These are phyloP conservation scores for Crepidotus sp. DNA, from an alignment of 1,284 basidiomycete species.

Conservation along the genomic window DNA sequence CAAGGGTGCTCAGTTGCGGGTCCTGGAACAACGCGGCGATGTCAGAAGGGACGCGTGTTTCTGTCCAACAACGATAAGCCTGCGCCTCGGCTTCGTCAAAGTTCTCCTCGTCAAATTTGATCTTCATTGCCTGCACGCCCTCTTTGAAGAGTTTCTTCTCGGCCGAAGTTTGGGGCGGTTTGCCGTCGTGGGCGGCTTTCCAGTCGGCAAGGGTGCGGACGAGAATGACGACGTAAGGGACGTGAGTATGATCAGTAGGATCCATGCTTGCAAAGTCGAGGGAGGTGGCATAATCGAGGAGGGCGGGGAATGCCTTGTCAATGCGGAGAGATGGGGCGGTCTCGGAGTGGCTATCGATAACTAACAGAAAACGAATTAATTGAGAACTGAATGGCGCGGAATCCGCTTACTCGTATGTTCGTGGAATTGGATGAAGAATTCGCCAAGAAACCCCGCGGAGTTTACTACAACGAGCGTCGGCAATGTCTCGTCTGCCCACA, in stretches of 20 bases:
- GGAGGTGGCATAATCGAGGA: constrained; percentile 63
- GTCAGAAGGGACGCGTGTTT: constrained; percentile 62
- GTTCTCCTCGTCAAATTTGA: constrained; percentile 88
- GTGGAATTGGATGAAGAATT: constrained; percentile 79
- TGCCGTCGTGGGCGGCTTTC: constrained; percentile 64
- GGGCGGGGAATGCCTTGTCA: constrained; percentile 79
- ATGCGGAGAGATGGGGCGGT: constrained; percentile 78
- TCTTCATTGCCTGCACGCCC: constrained; percentile 45
- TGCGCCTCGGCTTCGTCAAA: constrained; percentile 88
- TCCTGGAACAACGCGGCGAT: constrained; percentile 61
- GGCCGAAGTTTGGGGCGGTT: constrained; percentile 50
- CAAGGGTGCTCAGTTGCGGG: constrained; percentile 34
- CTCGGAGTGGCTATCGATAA: constrained; percentile 92
- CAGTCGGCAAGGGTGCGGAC: constrained; percentile 78
- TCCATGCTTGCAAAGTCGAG: constrained; percentile 74
- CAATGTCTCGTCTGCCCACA: constrained; percentile 55
- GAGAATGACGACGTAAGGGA: constrained; percentile 83
- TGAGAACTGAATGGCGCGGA: neutral
- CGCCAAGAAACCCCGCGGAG: constrained; percentile 83
- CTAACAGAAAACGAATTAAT: constrained; percentile 29
- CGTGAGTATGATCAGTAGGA: constrained; percentile 76
- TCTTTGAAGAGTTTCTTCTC: constrained; percentile 81
- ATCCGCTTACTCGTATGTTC: constrained; percentile 68
- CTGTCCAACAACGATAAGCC: constrained; percentile 67
- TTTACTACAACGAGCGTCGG: constrained; percentile 72